Percentiles rank a stretch among this genome's conserved stretches.
These are phyloP conservation scores for Aspergillus sp. DNA, from an alignment of 2,329 filamentous ascomycete genomes.

Conservation along the genomic window DNA sequence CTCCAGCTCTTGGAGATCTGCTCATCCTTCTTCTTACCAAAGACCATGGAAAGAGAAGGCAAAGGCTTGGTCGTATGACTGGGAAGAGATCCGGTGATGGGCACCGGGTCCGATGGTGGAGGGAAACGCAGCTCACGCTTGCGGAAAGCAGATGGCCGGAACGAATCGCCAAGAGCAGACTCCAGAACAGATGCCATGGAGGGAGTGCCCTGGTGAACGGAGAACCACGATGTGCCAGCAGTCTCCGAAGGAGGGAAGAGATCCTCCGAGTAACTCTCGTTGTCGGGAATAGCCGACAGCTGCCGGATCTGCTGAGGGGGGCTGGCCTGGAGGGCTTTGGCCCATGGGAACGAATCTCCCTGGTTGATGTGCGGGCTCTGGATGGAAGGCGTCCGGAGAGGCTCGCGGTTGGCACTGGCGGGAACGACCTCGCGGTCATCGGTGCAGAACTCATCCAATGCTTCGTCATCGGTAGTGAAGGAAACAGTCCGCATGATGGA, in stretches of 20 bases:
- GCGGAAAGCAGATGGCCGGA: slow-evolving; percentile 68
- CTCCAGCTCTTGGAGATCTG: slow-evolving; percentile 98
- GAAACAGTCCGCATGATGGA: slow-evolving; percentile 78
- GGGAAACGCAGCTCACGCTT: slow-evolving; percentile 47
- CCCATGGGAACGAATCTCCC: slow-evolving; percentile 87
- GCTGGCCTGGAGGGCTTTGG: slow-evolving; percentile 80
- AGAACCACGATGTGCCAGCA: slow-evolving; percentile 71
- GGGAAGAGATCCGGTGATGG: slow-evolving; percentile 78
- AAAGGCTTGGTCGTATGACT: slow-evolving; percentile 55
- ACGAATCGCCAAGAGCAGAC: slow-evolving; percentile 77
- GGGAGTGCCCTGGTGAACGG: slow-evolving; percentile 72
- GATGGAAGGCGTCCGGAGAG: slow-evolving; percentile 91
- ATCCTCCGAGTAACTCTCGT: slow-evolving; percentile 79
- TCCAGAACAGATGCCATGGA: slow-evolving; percentile 83
- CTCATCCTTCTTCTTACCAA: slow-evolving; percentile 71
- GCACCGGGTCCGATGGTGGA: slow-evolving; percentile 62
- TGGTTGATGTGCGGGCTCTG: slow-evolving; percentile 80
- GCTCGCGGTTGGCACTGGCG: slow-evolving; percentile 85
- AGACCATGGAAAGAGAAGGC: slow-evolving; percentile 74
- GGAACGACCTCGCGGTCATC: slow-evolving; percentile 75
- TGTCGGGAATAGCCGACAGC: slow-evolving; percentile 80
- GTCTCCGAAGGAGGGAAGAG: slow-evolving; percentile 77
- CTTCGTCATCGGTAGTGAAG: slow-evolving; percentile 93
- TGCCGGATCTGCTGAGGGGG: slow-evolving; percentile 73
- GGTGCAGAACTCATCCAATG: slow-evolving; percentile 89